phyloP scores from a whole-genome alignment of 2,329 filamentous ascomycete genomes.

The Colletotrichum tabaci region DNA sequence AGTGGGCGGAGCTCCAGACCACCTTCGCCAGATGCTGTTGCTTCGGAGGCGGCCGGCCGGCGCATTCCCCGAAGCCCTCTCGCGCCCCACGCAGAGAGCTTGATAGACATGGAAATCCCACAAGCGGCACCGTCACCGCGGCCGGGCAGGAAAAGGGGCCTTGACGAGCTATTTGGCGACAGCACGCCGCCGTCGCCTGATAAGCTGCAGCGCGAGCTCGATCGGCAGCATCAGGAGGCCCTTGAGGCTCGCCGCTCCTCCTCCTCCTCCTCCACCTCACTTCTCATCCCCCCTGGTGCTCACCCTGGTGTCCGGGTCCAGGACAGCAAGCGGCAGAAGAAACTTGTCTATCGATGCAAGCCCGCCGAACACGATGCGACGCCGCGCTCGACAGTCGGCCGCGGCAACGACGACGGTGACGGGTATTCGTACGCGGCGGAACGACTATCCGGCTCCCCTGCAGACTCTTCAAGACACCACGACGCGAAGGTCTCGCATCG shows the following conservation, averaged over 20 bases:
- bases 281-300: not conserved
- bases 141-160: conserved; percentile 22
- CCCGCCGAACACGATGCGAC: not conserved
- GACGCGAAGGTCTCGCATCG: not conserved
- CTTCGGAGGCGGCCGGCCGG: conserved; percentile 17
- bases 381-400: not conserved
- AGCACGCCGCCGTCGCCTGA: conserved; percentile 33
- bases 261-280: too few species aligned
- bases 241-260: not conserved
- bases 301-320: not conserved
- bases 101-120: conserved; percentile 36
- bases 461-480: conserved; percentile 16
- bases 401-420: not conserved
- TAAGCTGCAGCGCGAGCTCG: conserved; percentile 35
- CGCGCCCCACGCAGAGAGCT: conserved; percentile 22
- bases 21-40: conserved; percentile 25
- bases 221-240: conserved; percentile 35
- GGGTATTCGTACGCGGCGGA: not conserved
- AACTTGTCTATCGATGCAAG: conserved; percentile 23
- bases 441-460: not conserved
- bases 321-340: conserved; percentile 25
- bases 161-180: conserved; percentile 31
- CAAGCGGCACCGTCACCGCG: conserved; percentile 9
- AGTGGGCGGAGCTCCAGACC: conserved; percentile 35
- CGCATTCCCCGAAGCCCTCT: conserved; percentile 27